Conservation (phyloP, 495 filamentous ascomycete genomes). For the Aspergillus diversus region DNA sequence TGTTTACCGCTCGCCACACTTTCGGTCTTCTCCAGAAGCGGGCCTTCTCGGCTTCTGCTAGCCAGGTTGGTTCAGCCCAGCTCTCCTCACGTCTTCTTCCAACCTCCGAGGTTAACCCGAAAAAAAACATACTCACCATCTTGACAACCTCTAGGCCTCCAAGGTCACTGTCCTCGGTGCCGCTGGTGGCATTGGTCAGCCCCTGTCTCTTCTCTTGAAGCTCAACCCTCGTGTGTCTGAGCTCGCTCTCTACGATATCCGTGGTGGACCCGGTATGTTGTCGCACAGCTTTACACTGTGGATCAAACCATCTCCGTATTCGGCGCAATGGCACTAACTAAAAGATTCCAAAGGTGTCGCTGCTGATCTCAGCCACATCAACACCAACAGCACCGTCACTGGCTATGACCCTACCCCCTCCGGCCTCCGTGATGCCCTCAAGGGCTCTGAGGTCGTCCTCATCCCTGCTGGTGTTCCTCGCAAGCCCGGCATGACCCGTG, state of each 20-base stretch:
- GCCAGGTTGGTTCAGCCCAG: slow-evolving; percentile 65
- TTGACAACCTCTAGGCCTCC: slow-evolving; percentile 65
- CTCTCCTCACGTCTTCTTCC: slow-evolving; percentile 17
- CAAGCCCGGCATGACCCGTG: slow-evolving; percentile 99
- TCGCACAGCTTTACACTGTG: slow-evolving; percentile 11
- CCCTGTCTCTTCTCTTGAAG: slow-evolving; percentile 95
- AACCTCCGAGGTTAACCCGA: too few species aligned
- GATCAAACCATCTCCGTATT: neutral
- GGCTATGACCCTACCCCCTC: slow-evolving; percentile 80
- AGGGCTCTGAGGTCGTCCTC: slow-evolving; percentile 88
- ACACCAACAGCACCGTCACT: slow-evolving; percentile 93
- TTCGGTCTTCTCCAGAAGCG: slow-evolving; percentile 78
- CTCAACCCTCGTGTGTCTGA: slow-evolving; percentile 91
- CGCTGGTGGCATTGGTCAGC: slow-evolving; percentile 96
- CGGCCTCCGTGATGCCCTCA: slow-evolving; percentile 76
- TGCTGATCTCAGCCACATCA: slow-evolving; percentile 96
- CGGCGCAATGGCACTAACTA: slow-evolving; percentile 16
- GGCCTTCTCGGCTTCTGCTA: slow-evolving; percentile 90
- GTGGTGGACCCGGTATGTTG: slow-evolving; percentile 82
- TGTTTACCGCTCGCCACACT: slow-evolving; percentile 77
- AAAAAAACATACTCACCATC: slow-evolving; percentile 40
- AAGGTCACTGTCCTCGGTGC: slow-evolving; percentile 97
- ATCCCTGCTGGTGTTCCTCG: slow-evolving; percentile 98
- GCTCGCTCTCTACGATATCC: slow-evolving; percentile 97
- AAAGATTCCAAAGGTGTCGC: slow-evolving; percentile 73